phyloP scores from a whole-genome alignment of 1,139 yeast species.

The Yamadazyma aaseri region DNA sequence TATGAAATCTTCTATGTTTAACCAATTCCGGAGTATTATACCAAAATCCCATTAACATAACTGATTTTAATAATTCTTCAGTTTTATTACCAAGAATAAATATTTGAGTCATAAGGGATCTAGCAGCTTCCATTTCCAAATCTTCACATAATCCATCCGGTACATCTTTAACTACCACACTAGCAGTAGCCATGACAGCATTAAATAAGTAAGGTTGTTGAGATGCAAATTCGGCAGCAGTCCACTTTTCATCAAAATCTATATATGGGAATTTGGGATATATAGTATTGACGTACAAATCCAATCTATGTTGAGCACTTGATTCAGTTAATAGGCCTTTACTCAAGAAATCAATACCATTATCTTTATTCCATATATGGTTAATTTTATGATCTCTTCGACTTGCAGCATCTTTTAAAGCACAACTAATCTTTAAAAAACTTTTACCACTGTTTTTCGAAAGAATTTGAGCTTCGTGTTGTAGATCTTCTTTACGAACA shows the following conservation, averaged over 20 bases:
- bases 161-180: constrained; percentile 35
- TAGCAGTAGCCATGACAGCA: constrained; percentile 62
- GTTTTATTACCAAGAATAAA: constrained; percentile 72
- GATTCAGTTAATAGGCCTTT: constrained; percentile 45
- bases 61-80: constrained; percentile 62
- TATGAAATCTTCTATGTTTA: constrained; percentile 73
- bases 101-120: constrained; percentile 59
- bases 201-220: constrained; percentile 62
- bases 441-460: constrained; percentile 26
- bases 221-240: constrained; percentile 48
- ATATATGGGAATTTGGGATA: constrained; percentile 54
- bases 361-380: constrained; percentile 22
- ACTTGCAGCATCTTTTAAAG: constrained; percentile 35
- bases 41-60: constrained; percentile 68
- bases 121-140: constrained; percentile 60
- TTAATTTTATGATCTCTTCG: constrained; percentile 26
- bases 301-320: constrained; percentile 50
- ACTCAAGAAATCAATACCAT: constrained; percentile 43
- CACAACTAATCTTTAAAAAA: constrained; percentile 39
- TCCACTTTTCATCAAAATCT: constrained; percentile 40
- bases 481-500: constrained; percentile 32
- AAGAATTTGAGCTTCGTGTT: constrained; percentile 35
- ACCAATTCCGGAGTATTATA: constrained; percentile 82
- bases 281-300: constrained; percentile 39
- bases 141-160: constrained; percentile 30